A percentile compares a stretch with the other conserved stretches of the same genome.
Evolutionary conservation across 345 rosid genomes (phyloP).

Genomic region (Salix koriyanagi): DNA sequence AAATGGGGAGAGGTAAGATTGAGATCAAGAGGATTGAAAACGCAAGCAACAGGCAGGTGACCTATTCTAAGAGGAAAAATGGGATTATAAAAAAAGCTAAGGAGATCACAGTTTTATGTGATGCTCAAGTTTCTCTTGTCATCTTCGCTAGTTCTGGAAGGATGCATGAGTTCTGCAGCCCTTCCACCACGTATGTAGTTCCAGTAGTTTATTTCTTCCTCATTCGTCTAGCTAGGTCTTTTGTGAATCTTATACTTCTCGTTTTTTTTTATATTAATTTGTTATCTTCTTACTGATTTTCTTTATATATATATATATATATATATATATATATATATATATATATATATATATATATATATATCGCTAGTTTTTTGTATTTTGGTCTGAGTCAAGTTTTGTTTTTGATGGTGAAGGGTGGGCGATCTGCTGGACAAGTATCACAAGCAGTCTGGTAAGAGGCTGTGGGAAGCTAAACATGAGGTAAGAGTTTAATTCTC

Average conservation of each 20-base stretch:
- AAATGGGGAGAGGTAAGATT: constrained; percentile 79
- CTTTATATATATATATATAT: background rate
- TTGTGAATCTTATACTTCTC: background rate
- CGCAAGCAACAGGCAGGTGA: constrained; percentile 68
- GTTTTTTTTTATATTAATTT: background rate
- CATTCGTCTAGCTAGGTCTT: background rate
- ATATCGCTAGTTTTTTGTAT: background rate
- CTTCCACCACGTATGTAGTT: constrained; percentile 43
- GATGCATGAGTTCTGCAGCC: constrained; percentile 65
- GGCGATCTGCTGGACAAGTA: constrained; percentile 69
- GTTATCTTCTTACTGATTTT: background rate
- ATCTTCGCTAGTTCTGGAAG: constrained; percentile 61
- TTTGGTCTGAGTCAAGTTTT: background rate
- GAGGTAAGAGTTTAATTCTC: constrained; percentile 56
- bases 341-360: background rate
- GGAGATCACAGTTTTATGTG: constrained; percentile 72
- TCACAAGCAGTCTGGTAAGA: constrained; percentile 69
- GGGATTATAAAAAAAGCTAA: constrained; percentile 74
- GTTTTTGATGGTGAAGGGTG: constrained; percentile 40
- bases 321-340: background rate
- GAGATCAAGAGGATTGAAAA: constrained; percentile 85
- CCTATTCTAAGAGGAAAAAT: constrained; percentile 67
- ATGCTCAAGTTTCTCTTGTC: constrained; percentile 73
- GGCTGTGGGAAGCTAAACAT: constrained; percentile 93
- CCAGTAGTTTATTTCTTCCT: background rate